phyloP scores from a whole-genome alignment of 2,329 filamentous ascomycete genomes.

The Rhynchosporium graminicola region DNA sequence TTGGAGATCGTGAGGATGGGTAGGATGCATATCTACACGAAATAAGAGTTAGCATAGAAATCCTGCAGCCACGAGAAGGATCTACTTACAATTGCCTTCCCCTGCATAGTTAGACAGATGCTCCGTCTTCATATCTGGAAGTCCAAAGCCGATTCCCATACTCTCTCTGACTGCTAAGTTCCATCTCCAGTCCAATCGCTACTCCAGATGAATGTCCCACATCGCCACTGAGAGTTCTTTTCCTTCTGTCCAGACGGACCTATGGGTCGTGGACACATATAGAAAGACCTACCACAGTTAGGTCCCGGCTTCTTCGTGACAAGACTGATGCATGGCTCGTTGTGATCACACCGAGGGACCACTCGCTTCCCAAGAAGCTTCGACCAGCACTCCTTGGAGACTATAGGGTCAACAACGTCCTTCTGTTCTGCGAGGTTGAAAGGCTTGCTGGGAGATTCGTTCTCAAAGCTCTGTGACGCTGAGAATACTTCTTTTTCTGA shows the following conservation, averaged over 20 bases:
- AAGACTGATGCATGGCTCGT: slow-evolving; percentile 80
- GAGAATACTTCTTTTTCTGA: neutral
- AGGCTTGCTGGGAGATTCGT: slow-evolving; percentile 7
- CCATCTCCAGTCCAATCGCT: slow-evolving; percentile 35
- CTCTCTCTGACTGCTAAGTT: neutral
- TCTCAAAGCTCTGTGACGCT: slow-evolving; percentile 8
- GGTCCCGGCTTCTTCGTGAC: slow-evolving; percentile 86
- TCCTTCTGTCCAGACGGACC: slow-evolving; percentile 86
- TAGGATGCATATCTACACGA: neutral
- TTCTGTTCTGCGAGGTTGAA: slow-evolving; percentile 29
- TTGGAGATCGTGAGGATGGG: neutral
- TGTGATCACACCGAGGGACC: slow-evolving; percentile 81
- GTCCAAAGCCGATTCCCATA: neutral
- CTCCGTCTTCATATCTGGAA: neutral
- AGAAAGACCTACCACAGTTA: slow-evolving; percentile 73
- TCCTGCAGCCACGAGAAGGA: neutral
- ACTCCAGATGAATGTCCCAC: slow-evolving; percentile 71
- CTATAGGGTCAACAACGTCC: slow-evolving; percentile 64
- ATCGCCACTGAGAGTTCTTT: slow-evolving; percentile 82
- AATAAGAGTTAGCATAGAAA: neutral
- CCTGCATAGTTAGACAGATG: neutral
- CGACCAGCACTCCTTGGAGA: slow-evolving; percentile 80
- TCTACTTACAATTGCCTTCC: neutral
- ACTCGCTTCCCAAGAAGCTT: slow-evolving; percentile 76
- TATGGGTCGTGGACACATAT: slow-evolving; percentile 68